phyloP scores from a whole-genome alignment of 148 eudicot genomes.

The Dysphania ambrosioides region DNA sequence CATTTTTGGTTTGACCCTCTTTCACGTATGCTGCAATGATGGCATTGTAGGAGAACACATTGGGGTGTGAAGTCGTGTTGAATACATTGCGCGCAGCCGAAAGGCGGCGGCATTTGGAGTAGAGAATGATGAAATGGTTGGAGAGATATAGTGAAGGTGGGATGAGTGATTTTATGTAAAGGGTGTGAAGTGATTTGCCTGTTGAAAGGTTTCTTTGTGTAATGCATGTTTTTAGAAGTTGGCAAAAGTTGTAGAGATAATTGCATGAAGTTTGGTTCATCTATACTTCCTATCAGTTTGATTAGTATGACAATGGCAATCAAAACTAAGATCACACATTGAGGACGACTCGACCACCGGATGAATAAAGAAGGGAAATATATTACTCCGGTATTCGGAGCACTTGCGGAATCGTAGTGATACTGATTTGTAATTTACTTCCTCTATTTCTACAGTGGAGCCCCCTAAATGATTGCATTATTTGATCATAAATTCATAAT shows the following conservation, averaged over 20 bases:
- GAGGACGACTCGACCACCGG: too few species aligned
- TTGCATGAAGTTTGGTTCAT: constrained; percentile 50
- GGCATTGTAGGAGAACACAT: constrained; percentile 72
- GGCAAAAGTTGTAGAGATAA: constrained; percentile 33
- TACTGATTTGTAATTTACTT: too few species aligned
- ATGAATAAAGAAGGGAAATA: too few species aligned
- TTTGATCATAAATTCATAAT: too few species aligned
- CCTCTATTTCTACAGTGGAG: too few species aligned
- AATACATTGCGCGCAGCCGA: constrained; percentile 49
- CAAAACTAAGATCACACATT: too few species aligned
- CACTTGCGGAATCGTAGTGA: too few species aligned
- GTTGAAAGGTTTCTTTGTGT: constrained; percentile 43
- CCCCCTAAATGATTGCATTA: too few species aligned
- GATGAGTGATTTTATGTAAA: constrained; percentile 51
- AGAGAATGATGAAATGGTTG: constrained; percentile 77
- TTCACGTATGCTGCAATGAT: constrained; percentile 56
- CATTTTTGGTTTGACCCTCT: constrained; percentile 38
- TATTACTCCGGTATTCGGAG: too few species aligned
- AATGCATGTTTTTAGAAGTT: constrained; percentile 51
- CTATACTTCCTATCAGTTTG: neutral
- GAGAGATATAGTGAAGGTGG: constrained; percentile 60
- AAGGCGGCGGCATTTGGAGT: constrained; percentile 67
- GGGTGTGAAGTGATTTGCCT: constrained; percentile 58
- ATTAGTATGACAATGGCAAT: too few species aligned
- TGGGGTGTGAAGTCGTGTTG: constrained; percentile 44